Base-by-base conservation (phyloP, 768 basidiomycete species). In the Termitomyces sp. region DNA sequence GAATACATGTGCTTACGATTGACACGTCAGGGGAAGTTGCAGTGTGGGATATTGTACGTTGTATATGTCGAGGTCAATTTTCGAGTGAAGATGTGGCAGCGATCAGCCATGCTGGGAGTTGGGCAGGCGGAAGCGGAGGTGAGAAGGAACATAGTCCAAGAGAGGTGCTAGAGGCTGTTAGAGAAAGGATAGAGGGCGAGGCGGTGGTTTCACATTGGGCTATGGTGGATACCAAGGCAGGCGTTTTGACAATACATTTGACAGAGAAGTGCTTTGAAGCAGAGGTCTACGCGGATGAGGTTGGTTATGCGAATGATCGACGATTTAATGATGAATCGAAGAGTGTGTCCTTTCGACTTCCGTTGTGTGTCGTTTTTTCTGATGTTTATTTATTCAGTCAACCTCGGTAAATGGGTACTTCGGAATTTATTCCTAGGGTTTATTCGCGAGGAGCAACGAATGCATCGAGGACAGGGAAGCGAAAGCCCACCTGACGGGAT, bases 101-200 rank as follows among this genome's bases (percentile, higher is more conserved):
- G 18, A 81, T 82, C 31, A 84, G 79, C 61, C 70, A 73, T 41
- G 62, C 70, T 4, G 84, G 80, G 18, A 82, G 84, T 65, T 68
- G 72, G 24, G 67, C 69, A 46, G 72, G 71, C 51, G 73, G 74
- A 49, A 72, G 68, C 53, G 70, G 61, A n/a, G 60, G 64, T 8
- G 80, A 79, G 44, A 70, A 65, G 53, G 84, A 85, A 53, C 74
- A 79, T 49, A 90, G 88, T 64, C 90, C 91, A 8, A 71, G 89
- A 46, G 94, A 96, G 65, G 86, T 88, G 5, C 74, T 99, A 52
- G 96, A 98, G 70, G 80, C 84, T 42, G 92, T 98, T 20, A 79
- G 88, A 57, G 92, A 93, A 66, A 76, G 91, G 39, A 90, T 98
- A n/a, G 97, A 99, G 66, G 95, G 96, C 29, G 94, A 98, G 68